Evolutionary conservation across 768 basidiomycete species (phyloP).

Genomic region (Trametopsis cervina): DNA sequence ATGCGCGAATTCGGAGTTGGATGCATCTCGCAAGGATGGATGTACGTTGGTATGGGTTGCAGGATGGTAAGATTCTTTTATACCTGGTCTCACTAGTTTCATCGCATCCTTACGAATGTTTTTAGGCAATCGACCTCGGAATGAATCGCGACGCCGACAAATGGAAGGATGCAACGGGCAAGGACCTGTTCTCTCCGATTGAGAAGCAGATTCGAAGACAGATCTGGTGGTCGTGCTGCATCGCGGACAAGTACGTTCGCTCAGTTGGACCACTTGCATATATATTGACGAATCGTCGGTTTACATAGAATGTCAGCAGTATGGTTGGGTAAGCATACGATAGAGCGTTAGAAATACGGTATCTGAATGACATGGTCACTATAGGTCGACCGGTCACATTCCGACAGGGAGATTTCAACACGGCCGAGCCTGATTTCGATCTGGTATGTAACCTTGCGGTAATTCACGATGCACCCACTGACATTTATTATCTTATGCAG

Average conservation of each 20-base stretch:
- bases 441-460: constrained; percentile 31
- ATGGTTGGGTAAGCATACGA: constrained; percentile 51
- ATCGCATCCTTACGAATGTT: not conserved
- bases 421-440: constrained; percentile 40
- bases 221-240: constrained; percentile 75
- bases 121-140: constrained; percentile 67
- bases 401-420: constrained; percentile 59
- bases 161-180: constrained; percentile 57
- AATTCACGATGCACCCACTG: not conserved
- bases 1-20: constrained; percentile 83
- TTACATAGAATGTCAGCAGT: constrained; percentile 54
- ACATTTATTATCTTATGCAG: constrained; percentile 27
- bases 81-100: not conserved
- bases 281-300: constrained; percentile 3
- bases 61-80: constrained; percentile 47
- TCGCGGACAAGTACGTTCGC: constrained; percentile 57
- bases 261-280: not conserved
- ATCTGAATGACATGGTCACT: not conserved
- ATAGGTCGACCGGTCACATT: constrained; percentile 64
- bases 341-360: too few relatives aligned
- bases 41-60: constrained; percentile 75
- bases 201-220: constrained; percentile 69
- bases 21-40: constrained; percentile 81
- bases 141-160: constrained; percentile 71
- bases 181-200: constrained; percentile 47